Evolutionary conservation across 176 grass and related monocot genomes (phyloP), one percentile per base, ranked within the genome.

Genomic region (Poa pratensis): DNA sequence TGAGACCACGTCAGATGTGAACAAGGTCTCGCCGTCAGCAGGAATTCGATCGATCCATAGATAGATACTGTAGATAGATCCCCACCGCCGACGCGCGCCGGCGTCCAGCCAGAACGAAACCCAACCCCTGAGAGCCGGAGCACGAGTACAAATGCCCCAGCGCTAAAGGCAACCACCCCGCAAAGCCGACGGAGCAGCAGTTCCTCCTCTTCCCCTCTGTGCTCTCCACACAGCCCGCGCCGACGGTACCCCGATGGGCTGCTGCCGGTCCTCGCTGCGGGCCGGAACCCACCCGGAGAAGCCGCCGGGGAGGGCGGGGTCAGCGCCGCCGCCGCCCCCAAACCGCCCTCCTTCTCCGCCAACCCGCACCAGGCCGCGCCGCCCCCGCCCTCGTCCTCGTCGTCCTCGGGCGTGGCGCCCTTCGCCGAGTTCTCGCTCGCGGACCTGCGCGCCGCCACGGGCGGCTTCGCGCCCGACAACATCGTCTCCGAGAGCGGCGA

Each of bases 401-500:
- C 26, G 39, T 40, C 40, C 7, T 42, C 35, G 5, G 76, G 4
- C 39, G 27, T 77, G 42, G 87, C 93, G 24, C 11, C 73, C 43
- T 82, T 99, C 82, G 67, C 73, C 16, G 88, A 96, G 88, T 99
- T 92, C 86, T 91, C 94, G 43, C 81, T 99, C 20, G 86, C 85
- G 19, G 19, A 98, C 70, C 91, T 98, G 43, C 90, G 81, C 42
- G 83, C 67, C 1, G 96, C 96, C 76, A 95, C 96, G 52, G 88
- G 86, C 69, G 89, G 91, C 1, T 98, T 98, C 86, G 61, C 83
- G 15, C 2, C 78, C 6, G 85, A 81, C 77, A 95, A 94, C 91
- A 96, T 99, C 81, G 94, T 99, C 54, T 99, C 96, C 28, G 96
- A 96, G 88, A 99, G 96, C 77, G 96, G 96, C 67, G 96, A 99